Conservation (phyloP, 805 yeast genomes). For the Lachancea dasiensis region DNA sequence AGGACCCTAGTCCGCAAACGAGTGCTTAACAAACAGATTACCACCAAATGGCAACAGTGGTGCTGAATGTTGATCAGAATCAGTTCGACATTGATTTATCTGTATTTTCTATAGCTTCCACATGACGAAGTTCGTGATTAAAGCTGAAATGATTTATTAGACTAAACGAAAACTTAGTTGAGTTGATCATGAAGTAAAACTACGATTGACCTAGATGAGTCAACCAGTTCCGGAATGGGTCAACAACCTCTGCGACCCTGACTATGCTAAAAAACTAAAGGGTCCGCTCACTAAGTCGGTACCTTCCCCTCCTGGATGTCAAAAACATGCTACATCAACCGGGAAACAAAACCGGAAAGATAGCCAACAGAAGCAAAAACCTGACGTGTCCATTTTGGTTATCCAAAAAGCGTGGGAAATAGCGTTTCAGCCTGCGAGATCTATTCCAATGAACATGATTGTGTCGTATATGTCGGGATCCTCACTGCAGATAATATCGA, state of each 20-base stretch:
- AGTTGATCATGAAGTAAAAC: background rate
- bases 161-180: too few species aligned
- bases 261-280: slow-evolving; percentile 11
- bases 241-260: slow-evolving; percentile 7
- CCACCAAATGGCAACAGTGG: too few species aligned
- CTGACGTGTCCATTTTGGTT: slow-evolving; percentile 1
- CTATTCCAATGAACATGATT: slow-evolving; percentile 81
- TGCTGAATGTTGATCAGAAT: too few species aligned
- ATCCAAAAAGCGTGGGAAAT: slow-evolving; percentile 78
- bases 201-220: background rate
- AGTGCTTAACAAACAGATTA: too few species aligned
- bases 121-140: too few species aligned
- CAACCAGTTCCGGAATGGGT: slow-evolving; percentile 18
- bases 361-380: slow-evolving; percentile 1
- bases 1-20: too few species aligned
- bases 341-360: background rate
- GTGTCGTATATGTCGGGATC: slow-evolving; percentile 94
- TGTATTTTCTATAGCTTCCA: too few species aligned
- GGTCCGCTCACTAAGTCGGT: slow-evolving; percentile 12
- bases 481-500: slow-evolving; percentile 82
- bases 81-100: too few species aligned
- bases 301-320: slow-evolving; percentile 28
- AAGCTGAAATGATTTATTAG: too few species aligned
- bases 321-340: slow-evolving; percentile 5
- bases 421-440: slow-evolving; percentile 75